These are phyloP conservation scores for Mortierella sp. DNA, from an alignment of 371 early-diverging fungal genomes.

Conservation along the genomic window DNA sequence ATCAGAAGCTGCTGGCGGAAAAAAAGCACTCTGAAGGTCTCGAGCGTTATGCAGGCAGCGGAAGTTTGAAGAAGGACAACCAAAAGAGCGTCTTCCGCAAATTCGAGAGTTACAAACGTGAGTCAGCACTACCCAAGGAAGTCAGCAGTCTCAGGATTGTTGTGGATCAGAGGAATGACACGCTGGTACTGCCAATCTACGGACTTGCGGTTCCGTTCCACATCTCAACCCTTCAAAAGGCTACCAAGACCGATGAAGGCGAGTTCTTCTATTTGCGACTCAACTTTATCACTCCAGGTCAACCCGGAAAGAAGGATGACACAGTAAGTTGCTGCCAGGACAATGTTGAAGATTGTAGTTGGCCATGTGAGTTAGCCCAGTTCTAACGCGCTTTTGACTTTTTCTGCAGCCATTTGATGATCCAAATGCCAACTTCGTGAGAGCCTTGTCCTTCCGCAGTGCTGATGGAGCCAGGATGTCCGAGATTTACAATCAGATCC, in stretches of 20 bases:
- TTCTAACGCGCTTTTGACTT: too few species aligned
- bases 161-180: conserved; percentile 90
- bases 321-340: conserved; percentile 55
- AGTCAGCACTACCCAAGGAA: conserved; percentile 84
- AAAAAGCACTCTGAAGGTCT: conserved; percentile 83
- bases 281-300: conserved; percentile 97
- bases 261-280: conserved; percentile 95
- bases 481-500: conserved; percentile 86
- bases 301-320: conserved; percentile 90
- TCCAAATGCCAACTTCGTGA: conserved; percentile 89
- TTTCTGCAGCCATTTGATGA: conserved; percentile 83
- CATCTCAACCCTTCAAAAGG: conserved; percentile 96
- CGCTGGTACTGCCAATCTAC: conserved; percentile 96
- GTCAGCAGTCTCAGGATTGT: conserved; percentile 80
- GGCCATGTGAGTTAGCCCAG: too few species aligned
- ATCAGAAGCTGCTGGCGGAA: conserved; percentile 88
- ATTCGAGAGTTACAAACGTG: conserved; percentile 96
- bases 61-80: conserved; percentile 70
- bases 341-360: too few species aligned
- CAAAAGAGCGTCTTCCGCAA: conserved; percentile 80
- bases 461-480: conserved; percentile 85
- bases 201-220: conserved; percentile 99
- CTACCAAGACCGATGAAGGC: conserved; percentile 96
- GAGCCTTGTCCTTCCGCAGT: conserved; percentile 91
- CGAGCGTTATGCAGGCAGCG: conserved; percentile 76